Evolutionary conservation across 345 rosid species (phyloP).

Genomic region (Linum usitatissimum): DNA sequence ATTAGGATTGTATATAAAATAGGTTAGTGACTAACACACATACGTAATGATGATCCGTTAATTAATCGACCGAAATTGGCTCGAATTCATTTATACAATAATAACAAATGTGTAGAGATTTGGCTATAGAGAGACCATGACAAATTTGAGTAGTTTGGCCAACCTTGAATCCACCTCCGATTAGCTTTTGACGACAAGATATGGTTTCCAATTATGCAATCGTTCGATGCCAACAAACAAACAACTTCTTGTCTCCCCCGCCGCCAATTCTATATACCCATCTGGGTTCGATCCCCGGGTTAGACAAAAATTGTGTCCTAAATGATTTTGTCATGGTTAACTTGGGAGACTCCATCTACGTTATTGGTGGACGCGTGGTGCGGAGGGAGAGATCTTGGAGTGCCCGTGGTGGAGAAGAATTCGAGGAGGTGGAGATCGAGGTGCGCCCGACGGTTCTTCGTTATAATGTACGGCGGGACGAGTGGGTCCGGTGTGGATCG

Average conservation of each 20-base stretch:
- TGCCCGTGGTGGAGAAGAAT: slow-evolving; percentile 11
- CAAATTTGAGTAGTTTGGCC: neutral
- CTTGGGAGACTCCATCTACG: slow-evolving; percentile 23
- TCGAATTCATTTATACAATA: too few species aligned
- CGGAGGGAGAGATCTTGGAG: slow-evolving; percentile 8
- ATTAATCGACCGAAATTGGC: too few species aligned
- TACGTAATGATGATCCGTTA: too few species aligned
- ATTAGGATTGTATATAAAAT: too few species aligned
- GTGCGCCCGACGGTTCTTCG: slow-evolving; percentile 20
- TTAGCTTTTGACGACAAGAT: neutral
- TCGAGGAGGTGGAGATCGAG: slow-evolving; percentile 9
- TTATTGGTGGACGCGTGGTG: slow-evolving; percentile 37
- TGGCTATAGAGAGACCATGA: neutral
- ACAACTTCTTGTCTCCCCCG: slow-evolving; percentile 16
- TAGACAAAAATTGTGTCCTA: slow-evolving; percentile 25
- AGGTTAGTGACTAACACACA: too few species aligned
- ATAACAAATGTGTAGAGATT: too few species aligned
- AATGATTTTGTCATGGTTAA: slow-evolving; percentile 42
- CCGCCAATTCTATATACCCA: slow-evolving; percentile 10
- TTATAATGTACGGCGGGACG: slow-evolving; percentile 13
- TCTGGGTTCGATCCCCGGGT: slow-evolving; percentile 23
- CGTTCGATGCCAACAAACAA: slow-evolving; percentile 16
- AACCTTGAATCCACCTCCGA: neutral
- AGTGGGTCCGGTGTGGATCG: slow-evolving; percentile 29
- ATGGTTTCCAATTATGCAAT: neutral